phyloP scores from a whole-genome alignment of 2,329 filamentous ascomycete species.

The Xylaria sp. region DNA sequence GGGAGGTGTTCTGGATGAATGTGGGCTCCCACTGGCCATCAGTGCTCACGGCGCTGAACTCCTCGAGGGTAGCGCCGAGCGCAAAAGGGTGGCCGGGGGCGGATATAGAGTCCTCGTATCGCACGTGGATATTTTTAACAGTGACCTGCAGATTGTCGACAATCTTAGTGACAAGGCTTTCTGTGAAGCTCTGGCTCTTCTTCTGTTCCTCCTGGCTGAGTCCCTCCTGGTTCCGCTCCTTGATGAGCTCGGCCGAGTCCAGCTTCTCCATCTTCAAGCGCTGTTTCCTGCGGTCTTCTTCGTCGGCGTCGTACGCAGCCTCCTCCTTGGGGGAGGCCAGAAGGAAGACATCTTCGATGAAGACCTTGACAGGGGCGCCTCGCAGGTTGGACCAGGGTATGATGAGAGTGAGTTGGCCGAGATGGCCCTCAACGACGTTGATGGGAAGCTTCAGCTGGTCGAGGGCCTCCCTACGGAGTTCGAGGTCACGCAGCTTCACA shows the following conservation, averaged over 20 bases:
- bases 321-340: constrained; percentile 96
- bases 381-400: constrained; percentile 98
- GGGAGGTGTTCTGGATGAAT: constrained; percentile 88
- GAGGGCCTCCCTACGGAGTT: constrained; percentile 92
- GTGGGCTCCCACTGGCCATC: constrained; percentile 95
- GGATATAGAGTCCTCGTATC: constrained; percentile 97
- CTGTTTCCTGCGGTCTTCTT: constrained; percentile 87
- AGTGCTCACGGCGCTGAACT: constrained; percentile 97
- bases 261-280: constrained; percentile 99
- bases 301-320: constrained; percentile 89
- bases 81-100: constrained; percentile 95
- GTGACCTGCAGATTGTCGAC: constrained; percentile 98
- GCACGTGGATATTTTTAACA: constrained; percentile 97
- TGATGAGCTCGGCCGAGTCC: constrained; percentile 93
- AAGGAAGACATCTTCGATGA: constrained; percentile 96
- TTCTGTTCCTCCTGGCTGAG: constrained; percentile 95
- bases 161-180: constrained; percentile 94
- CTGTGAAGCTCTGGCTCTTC: constrained; percentile 97
- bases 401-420: constrained; percentile 88
- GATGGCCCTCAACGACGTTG: constrained; percentile 94
- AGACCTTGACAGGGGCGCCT: constrained; percentile 92
- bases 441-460: constrained; percentile 97
- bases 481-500: constrained; percentile 91
- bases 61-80: constrained; percentile 88
- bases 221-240: constrained; percentile 90